A percentile compares a stretch with the other conserved stretches of the same genome.
These are phyloP conservation scores for Senna siamea DNA, from an alignment of 306 rosid genomes.

Conservation along the genomic window DNA sequence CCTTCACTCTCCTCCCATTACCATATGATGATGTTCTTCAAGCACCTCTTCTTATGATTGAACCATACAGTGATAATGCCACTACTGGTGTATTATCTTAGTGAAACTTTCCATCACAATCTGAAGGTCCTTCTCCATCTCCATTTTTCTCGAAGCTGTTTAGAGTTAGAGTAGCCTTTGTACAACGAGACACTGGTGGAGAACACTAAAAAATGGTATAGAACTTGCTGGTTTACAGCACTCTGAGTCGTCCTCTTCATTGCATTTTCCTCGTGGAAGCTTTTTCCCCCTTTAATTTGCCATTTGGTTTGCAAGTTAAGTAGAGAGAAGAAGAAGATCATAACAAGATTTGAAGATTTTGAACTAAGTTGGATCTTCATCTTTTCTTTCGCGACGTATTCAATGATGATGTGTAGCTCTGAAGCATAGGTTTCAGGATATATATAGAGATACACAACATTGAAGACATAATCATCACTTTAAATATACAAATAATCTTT, in stretches of 20 bases:
- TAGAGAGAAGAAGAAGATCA: conserved; percentile 5
- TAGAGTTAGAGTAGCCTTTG: conserved; percentile 51
- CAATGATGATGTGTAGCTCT: not conserved
- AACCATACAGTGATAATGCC: conserved; percentile 63
- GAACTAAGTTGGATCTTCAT: conserved; percentile 28
- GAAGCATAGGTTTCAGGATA: not conserved
- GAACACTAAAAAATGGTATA: conserved; percentile 45
- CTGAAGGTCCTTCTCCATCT: conserved; percentile 39
- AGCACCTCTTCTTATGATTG: conserved; percentile 45
- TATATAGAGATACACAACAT: conserved; percentile 29
- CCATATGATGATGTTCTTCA: conserved; percentile 46
- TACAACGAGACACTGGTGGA: conserved; percentile 25
- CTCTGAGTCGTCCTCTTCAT: not conserved
- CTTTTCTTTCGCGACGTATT: not conserved
- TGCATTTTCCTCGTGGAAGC: conserved; percentile 43
- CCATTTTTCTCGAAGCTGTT: conserved; percentile 51
- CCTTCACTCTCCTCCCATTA: conserved; percentile 54
- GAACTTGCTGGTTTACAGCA: not conserved
- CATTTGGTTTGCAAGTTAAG: conserved; percentile 20
- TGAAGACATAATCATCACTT: not conserved
- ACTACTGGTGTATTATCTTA: conserved; percentile 40
- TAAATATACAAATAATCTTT: too few relatives aligned
- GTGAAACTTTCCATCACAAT: conserved; percentile 47
- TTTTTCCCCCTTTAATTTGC: conserved; percentile 34
- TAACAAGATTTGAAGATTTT: not conserved